Conservation (phyloP, 495 filamentous ascomycete species). For the Talaromyces stipitatus region DNA sequence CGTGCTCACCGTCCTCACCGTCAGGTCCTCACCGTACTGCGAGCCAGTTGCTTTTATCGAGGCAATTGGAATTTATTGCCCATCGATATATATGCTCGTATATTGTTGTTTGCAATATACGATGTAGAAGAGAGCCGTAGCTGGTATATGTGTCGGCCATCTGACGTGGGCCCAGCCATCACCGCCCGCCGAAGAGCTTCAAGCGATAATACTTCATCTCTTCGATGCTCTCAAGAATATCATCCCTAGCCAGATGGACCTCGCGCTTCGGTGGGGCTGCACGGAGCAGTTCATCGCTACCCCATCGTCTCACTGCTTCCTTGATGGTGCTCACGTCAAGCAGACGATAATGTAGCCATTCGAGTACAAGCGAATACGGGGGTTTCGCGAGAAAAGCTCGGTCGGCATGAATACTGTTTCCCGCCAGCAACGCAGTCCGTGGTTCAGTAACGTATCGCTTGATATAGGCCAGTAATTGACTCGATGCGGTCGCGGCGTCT, state of each 20-base stretch:
- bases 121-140: neutral
- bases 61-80: neutral
- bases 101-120: neutral
- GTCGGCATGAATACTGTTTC: slow-evolving; percentile 89
- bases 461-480: slow-evolving; percentile 70
- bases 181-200: slow-evolving; percentile 19
- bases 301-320: slow-evolving; percentile 82
- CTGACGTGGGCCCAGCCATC: neutral
- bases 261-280: slow-evolving; percentile 62
- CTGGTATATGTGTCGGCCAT: neutral
- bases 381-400: slow-evolving; percentile 67
- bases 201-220: slow-evolving; percentile 76
- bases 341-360: slow-evolving; percentile 81
- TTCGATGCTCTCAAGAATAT: slow-evolving; percentile 91
- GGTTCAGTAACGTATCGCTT: slow-evolving; percentile 56
- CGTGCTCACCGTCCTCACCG: too few species aligned
- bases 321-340: slow-evolving; percentile 88
- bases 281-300: slow-evolving; percentile 46
- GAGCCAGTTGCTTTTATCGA: neutral
- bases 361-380: slow-evolving; percentile 64
- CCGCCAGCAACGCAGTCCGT: slow-evolving; percentile 65
- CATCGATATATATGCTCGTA: neutral
- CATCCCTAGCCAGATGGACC: slow-evolving; percentile 74
- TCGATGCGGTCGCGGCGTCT: slow-evolving; percentile 64
- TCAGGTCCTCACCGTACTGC: neutral